Evolutionary conservation across 257 asterid species (phyloP), one percentile per base, ranked within the genome.

Genomic region (Plantago elongata): DNA sequence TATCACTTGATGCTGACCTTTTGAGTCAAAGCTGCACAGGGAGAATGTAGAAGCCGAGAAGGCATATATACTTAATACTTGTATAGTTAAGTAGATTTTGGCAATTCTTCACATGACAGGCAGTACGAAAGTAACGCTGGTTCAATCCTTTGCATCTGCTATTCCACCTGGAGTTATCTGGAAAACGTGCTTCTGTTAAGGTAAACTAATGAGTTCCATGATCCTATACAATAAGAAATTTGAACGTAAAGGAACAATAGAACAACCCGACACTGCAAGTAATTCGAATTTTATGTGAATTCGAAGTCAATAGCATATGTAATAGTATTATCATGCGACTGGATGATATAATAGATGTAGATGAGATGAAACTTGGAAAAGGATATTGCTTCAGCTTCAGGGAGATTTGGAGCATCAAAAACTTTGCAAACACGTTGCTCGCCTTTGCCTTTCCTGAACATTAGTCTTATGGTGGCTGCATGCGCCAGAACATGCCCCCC

Each of bases 391-490:
- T 92, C 98, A 8, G 95, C 75, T 76, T 92, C 98, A 2, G 98
- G 97, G 61, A 89, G 98, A 81, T 92, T 92, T 11, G 99, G 99
- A 54, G 99, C 97, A 68, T 92, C 99, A 29, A 81, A 89, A 22
- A 22, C 27, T 22, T 22, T 22, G 89, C 99, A 92, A 68, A 92
- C 96, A 11, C 97, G 96, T 68, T 93, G 99, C 71, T 93, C 99
- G 16, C 96, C 99, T 85, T 90, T 93, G 66, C 99, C 97, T 74
- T 93, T 93, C 90, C 99, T 82, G 87, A 93, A 93, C 99, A 93
- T 93, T 27, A 93, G 83, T 67, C 96, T 69, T 73, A 92, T 77
- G 48, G 99, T 92, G 66, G 96, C 95, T 73, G 99, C 97, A 70
- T 92, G 99, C 62, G 99, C 99, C 69, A 92, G 84, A 51, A 89